A percentile compares a stretch with the other conserved stretches of the same genome.
phyloP scores from a whole-genome alignment of 2,329 filamentous ascomycete genomes.

The Monosporascus sp. region DNA sequence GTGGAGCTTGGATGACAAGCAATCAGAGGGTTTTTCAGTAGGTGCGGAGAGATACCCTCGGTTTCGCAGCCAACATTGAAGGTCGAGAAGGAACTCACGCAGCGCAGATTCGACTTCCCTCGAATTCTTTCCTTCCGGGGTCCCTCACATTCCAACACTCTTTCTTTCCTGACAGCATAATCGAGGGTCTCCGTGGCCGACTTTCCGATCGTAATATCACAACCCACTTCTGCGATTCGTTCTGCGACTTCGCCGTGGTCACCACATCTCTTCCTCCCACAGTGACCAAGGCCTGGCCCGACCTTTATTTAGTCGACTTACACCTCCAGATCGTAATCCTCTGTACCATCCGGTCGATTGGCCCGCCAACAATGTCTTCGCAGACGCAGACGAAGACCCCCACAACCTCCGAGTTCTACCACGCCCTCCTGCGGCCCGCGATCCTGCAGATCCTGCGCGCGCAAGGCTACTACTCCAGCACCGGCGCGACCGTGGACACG shows the following conservation, averaged over 20 bases:
- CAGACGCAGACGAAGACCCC: slow-evolving; percentile 14
- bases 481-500: slow-evolving; percentile 76
- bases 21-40: no score
- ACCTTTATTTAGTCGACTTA: not conserved
- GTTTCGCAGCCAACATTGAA: no score
- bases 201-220: no score
- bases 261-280: not conserved
- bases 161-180: no score
- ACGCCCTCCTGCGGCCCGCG: slow-evolving; percentile 77
- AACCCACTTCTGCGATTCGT: no score
- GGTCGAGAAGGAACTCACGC: no score
- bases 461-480: slow-evolving; percentile 80
- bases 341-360: not conserved
- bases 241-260: not conserved
- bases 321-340: not conserved
- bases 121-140: no score
- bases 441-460: slow-evolving; percentile 89
- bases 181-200: no score
- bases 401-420: slow-evolving; percentile 31
- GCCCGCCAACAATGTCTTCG: slow-evolving; percentile 15
- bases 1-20: no score
- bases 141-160: no score
- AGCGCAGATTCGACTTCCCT: no score
- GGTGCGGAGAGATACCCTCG: no score
- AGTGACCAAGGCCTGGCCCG: not conserved